phyloP scores from a whole-genome alignment of 2,329 filamentous ascomycete genomes.

The Ceratocystis ficicola region DNA sequence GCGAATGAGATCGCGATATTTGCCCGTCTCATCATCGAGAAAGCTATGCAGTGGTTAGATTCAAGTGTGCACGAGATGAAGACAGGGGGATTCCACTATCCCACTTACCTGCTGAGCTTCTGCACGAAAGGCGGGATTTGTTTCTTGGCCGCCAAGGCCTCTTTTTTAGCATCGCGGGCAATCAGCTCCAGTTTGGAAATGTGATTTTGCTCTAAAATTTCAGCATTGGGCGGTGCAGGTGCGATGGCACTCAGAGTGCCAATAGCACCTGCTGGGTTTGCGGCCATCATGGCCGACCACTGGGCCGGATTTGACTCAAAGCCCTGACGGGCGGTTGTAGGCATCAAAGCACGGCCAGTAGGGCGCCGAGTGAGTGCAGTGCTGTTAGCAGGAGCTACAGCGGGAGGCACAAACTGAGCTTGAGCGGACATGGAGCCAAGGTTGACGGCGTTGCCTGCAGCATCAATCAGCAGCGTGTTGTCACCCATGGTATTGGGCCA shows the following conservation, averaged over 20 bases:
- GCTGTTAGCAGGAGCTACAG: constrained; percentile 30
- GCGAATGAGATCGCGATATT: constrained; percentile 87
- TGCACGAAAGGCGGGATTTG: constrained; percentile 96
- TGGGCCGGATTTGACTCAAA: constrained; percentile 32
- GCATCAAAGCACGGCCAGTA: constrained; percentile 40
- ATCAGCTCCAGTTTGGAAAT: constrained; percentile 68
- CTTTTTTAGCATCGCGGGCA: constrained; percentile 70
- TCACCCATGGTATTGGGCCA: constrained; percentile 13
- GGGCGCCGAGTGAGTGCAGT: constrained; percentile 42
- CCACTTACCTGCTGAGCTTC: constrained; percentile 80
- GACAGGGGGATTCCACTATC: no score
- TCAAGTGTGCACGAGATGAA: neutral
- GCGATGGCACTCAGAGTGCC: constrained; percentile 15
- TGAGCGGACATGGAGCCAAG: constrained; percentile 14
- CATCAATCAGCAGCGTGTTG: constrained; percentile 15
- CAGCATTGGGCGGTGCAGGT: constrained; percentile 14
- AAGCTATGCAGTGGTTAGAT: constrained; percentile 50
- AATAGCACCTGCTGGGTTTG: constrained; percentile 18
- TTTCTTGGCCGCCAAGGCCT: constrained; percentile 80
- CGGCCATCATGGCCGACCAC: constrained; percentile 20
- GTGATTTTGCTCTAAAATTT: constrained; percentile 48
- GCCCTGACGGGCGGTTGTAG: constrained; percentile 31
- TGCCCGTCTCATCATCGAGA: constrained; percentile 60
- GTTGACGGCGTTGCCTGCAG: constrained; percentile 12
- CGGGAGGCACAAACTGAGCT: constrained; percentile 14